phyloP scores from a whole-genome alignment of 805 yeast genomes.

The Scheffersomyces coipomensis region DNA sequence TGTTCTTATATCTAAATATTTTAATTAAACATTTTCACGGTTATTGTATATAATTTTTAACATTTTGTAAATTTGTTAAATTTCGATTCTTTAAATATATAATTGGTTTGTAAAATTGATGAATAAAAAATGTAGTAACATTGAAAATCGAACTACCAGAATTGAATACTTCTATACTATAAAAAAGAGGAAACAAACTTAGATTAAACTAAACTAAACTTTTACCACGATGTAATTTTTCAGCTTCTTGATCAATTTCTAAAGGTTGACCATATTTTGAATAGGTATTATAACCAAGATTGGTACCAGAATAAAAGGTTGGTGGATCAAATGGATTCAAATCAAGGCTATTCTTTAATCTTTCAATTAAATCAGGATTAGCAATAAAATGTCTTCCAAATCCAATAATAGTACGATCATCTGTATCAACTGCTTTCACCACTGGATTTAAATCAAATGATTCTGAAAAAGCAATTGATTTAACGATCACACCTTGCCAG shows the following conservation, averaged over 20 bases:
- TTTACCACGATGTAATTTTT: constrained; percentile 7
- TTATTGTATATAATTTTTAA: too few species aligned
- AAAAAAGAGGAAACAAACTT: too few species aligned
- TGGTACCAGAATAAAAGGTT: constrained; percentile 31
- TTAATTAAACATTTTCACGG: too few species aligned
- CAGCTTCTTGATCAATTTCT: constrained; percentile 4
- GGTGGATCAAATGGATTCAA: constrained; percentile 39
- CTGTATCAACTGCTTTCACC: constrained; percentile 8
- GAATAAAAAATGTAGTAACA: too few species aligned
- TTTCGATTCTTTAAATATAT: too few species aligned
- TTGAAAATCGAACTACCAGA: too few species aligned
- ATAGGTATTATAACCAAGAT: constrained; percentile 28
- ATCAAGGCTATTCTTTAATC: constrained; percentile 34
- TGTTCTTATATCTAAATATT: too few species aligned
- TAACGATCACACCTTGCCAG: constrained; percentile 25
- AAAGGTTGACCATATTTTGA: constrained; percentile 4
- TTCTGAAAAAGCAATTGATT: constrained; percentile 16
- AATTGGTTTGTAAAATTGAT: too few species aligned
- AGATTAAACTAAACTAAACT: constrained; percentile 4
- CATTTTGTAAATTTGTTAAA: too few species aligned
- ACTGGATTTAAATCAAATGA: constrained; percentile 6
- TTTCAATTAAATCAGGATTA: constrained; percentile 43
- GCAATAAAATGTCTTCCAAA: constrained; percentile 38
- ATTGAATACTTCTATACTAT: too few species aligned
- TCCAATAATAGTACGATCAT: constrained; percentile 42